phyloP scores from a whole-genome alignment of 441 rosid species.

The Erodium trifolium region DNA sequence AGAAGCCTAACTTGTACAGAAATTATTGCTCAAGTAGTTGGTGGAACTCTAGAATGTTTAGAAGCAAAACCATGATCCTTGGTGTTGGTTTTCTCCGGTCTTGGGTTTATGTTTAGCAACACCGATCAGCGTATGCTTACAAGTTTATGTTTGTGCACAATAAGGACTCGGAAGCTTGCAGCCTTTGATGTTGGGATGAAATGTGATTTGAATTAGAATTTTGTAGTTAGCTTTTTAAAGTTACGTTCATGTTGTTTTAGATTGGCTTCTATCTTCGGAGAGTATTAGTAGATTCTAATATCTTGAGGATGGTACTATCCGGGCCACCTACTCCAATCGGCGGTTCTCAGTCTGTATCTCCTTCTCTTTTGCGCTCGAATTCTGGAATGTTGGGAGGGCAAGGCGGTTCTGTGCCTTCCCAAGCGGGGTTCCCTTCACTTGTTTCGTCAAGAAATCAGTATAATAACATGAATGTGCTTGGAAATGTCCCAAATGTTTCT shows the following conservation, averaged over 20 bases:
- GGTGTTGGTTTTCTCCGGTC: constrained; percentile 30
- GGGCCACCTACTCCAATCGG: constrained; percentile 77
- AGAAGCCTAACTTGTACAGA: too few species aligned
- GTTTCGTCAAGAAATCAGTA: constrained; percentile 69
- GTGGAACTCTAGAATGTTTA: constrained; percentile 50
- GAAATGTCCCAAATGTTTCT: constrained; percentile 59
- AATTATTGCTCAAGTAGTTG: background rate
- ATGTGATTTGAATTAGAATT: constrained; percentile 24
- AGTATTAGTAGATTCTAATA: constrained; percentile 27
- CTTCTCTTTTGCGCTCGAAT: constrained; percentile 67
- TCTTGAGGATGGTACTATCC: constrained; percentile 64
- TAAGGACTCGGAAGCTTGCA: background rate
- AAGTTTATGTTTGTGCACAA: constrained; percentile 24
- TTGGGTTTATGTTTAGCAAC: constrained; percentile 33
- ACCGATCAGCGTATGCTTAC: constrained; percentile 34
- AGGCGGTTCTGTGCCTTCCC: constrained; percentile 69
- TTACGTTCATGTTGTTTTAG: constrained; percentile 36
- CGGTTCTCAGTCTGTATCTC: constrained; percentile 59
- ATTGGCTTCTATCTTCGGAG: constrained; percentile 20
- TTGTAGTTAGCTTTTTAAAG: constrained; percentile 24
- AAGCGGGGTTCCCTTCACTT: constrained; percentile 59
- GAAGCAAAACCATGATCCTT: constrained; percentile 34
- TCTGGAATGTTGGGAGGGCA: constrained; percentile 70
- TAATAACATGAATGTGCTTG: constrained; percentile 67
- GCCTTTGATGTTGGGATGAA: constrained; percentile 33